Conservation (phyloP, 805 yeast genomes). For the Candida pseudofarinosa region DNA sequence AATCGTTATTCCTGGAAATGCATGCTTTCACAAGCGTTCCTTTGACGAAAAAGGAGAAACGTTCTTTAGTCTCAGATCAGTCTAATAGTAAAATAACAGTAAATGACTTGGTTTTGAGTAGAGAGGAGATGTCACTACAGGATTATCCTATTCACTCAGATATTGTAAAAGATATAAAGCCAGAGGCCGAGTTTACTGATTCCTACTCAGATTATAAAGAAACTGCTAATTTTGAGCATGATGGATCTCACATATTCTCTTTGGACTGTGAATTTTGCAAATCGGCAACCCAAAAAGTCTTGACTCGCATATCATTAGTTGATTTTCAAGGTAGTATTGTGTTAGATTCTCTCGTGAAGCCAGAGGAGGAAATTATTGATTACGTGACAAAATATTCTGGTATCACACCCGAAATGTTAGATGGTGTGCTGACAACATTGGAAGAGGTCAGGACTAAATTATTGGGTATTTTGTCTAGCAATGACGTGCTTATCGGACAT, state of each 20-base stretch:
- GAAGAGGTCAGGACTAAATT: slow-evolving; percentile 64
- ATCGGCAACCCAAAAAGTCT: slow-evolving; percentile 55
- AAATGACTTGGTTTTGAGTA: slow-evolving; percentile 49
- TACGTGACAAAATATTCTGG: slow-evolving; percentile 86
- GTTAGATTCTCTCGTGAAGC: slow-evolving; percentile 74
- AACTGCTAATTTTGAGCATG: slow-evolving; percentile 51
- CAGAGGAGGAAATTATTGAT: slow-evolving; percentile 68
- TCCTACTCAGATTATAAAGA: slow-evolving; percentile 9
- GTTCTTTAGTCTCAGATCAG: slow-evolving; percentile 30
- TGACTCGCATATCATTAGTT: slow-evolving; percentile 75
- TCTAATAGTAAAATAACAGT: slow-evolving; percentile 37
- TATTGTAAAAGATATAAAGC: slow-evolving; percentile 3
- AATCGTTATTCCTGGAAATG: slow-evolving; percentile 49
- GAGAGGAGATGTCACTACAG: slow-evolving; percentile 45
- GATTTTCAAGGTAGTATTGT: slow-evolving; percentile 58
- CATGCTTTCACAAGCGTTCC: slow-evolving; percentile 56
- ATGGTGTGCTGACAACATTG: slow-evolving; percentile 58
- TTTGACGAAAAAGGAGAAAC: slow-evolving; percentile 53
- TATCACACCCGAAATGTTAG: slow-evolving; percentile 66
- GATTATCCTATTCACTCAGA: slow-evolving; percentile 57
- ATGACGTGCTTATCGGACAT: slow-evolving; percentile 81
- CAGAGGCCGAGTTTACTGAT: slow-evolving; percentile 4
- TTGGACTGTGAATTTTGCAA: slow-evolving; percentile 94
- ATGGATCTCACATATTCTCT: slow-evolving; percentile 65
- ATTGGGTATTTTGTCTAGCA: slow-evolving; percentile 40